phyloP scores from a whole-genome alignment of 208 protist genomes.

The Trypanosoma cruzi region DNA sequence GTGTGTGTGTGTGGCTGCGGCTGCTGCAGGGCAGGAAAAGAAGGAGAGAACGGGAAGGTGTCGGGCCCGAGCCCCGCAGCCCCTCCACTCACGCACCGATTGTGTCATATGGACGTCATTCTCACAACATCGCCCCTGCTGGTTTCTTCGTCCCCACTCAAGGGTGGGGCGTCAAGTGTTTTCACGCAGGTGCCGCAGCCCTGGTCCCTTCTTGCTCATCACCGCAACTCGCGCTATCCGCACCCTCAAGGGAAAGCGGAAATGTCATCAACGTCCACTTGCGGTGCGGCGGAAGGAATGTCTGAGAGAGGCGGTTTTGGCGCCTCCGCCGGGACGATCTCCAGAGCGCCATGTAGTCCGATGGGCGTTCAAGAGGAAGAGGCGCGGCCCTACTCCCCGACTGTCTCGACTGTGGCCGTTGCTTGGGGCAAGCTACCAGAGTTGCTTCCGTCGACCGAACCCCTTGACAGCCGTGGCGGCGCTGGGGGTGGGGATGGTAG shows the following conservation, averaged over 20 bases:
- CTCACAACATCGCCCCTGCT: background rate
- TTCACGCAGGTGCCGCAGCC: background rate
- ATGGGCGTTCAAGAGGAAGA: slow-evolving; percentile 1
- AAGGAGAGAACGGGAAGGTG: background rate
- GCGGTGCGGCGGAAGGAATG: background rate
- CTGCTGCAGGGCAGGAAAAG: background rate
- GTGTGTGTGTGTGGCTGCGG: background rate
- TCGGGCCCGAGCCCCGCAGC: background rate
- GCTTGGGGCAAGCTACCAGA: background rate
- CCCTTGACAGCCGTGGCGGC: background rate
- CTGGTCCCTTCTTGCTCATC: slow-evolving; percentile 20
- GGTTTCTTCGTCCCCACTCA: background rate
- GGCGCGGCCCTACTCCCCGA: slow-evolving; percentile 1
- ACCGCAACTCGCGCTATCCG: background rate
- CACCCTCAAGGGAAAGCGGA: background rate
- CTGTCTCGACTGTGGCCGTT: slow-evolving; percentile 11
- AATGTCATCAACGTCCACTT: background rate
- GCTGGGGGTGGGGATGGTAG: background rate
- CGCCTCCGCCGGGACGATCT: background rate
- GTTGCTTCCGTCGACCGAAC: background rate
- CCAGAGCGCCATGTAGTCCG: background rate
- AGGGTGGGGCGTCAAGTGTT: background rate
- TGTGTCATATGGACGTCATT: background rate
- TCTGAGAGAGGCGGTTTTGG: background rate
- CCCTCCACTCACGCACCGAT: background rate